Conservation (phyloP, 2,329 filamentous ascomycete genomes). For the Aspergillus sp. region DNA sequence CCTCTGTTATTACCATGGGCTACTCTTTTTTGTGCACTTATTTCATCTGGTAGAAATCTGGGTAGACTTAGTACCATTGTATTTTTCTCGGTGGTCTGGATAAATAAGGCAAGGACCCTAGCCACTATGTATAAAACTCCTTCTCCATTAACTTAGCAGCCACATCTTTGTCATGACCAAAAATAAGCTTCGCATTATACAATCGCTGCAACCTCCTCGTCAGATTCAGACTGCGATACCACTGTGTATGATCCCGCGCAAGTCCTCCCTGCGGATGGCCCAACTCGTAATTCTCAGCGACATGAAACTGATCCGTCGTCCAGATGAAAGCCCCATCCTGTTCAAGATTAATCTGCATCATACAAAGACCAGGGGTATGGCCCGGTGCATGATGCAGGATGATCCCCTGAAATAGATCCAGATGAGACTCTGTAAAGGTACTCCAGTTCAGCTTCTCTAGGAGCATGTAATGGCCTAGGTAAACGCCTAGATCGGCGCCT, state of each 20-base stretch:
- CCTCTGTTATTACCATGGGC: no score
- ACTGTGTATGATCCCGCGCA: conserved; percentile 31
- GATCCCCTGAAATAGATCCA: conserved; percentile 8
- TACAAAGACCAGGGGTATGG: conserved; percentile 4
- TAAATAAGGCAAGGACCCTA: no score
- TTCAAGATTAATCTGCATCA: conserved; percentile 9
- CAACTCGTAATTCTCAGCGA: conserved; percentile 20
- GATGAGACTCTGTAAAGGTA: conserved; percentile 5
- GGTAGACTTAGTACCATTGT: no score
- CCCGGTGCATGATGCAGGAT: conserved; percentile 7
- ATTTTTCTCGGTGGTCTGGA: no score
- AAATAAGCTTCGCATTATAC: conserved; percentile 25
- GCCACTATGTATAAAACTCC: conserved; percentile 2
- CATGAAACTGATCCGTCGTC: conserved; percentile 9
- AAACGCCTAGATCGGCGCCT: conserved; percentile 5
- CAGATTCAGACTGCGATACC: conserved; percentile 30
- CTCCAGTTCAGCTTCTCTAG: conserved; percentile 2
- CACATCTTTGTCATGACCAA: conserved; percentile 24
- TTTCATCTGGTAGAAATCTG: no score
- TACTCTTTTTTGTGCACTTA: no score
- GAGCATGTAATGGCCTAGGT: conserved; percentile 9
- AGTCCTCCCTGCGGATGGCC: conserved; percentile 31
- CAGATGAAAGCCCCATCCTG: conserved; percentile 7
- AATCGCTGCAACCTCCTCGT: conserved; percentile 25
- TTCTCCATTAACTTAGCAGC: conserved; percentile 4